Conservation (phyloP, 2,329 filamentous ascomycete species). For the Claviceps cyperi region DNA sequence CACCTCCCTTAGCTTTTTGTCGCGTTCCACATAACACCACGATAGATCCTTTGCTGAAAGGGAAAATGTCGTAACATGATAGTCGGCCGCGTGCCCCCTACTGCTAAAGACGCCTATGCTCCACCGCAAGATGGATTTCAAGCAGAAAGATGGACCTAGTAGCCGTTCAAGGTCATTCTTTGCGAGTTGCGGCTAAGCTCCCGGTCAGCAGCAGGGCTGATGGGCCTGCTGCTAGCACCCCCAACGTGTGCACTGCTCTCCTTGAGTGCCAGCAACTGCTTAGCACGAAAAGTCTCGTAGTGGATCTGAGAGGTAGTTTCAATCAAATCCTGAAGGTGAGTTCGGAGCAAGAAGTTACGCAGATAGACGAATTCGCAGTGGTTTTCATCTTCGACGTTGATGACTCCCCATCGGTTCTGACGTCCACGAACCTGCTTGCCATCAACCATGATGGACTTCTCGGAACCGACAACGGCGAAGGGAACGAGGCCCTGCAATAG, state of each 20-base stretch:
- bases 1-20: constrained; percentile 11
- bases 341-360: constrained; percentile 95
- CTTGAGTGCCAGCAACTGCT: constrained; percentile 95
- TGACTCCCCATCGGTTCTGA: constrained; percentile 98
- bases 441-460: constrained; percentile 94
- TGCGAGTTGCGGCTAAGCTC: constrained; percentile 96
- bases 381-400: constrained; percentile 98
- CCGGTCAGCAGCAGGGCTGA: constrained; percentile 85
- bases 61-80: constrained; percentile 14
- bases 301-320: constrained; percentile 99
- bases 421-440: constrained; percentile 95
- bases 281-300: constrained; percentile 99
- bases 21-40: constrained; percentile 15
- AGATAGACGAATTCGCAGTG: constrained; percentile 99
- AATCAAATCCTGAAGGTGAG: constrained; percentile 95
- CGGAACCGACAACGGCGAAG: constrained; percentile 94
- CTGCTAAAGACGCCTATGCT: constrained; percentile 21
- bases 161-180: constrained; percentile 97
- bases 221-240: constrained; percentile 67
- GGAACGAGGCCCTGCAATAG: constrained; percentile 66
- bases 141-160: constrained; percentile 41
- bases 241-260: constrained; percentile 82
- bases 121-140: constrained; percentile 17
- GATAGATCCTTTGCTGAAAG: constrained; percentile 12
- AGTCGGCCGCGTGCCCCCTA: constrained; percentile 5